Percentiles rank a stretch among this genome's conserved stretches.
Evolutionary conservation across 345 rosid species (phyloP).

Genomic region (Clausena lansium): DNA sequence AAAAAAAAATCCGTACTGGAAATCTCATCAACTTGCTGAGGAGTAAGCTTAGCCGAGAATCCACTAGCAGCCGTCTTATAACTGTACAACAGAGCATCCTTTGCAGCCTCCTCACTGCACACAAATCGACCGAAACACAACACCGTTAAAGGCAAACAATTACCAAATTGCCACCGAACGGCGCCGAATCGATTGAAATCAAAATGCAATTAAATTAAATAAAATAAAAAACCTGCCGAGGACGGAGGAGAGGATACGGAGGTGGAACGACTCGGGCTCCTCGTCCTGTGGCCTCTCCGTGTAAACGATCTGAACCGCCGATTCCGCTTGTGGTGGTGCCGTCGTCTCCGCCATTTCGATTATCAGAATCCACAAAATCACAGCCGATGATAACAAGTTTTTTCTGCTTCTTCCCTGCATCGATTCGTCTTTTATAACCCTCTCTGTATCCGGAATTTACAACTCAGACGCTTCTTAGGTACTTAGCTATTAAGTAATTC

Average conservation of each 20-base stretch:
- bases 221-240: constrained; percentile 65
- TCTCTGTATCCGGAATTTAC: not conserved
- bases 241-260: constrained; percentile 74
- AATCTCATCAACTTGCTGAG: constrained; percentile 67
- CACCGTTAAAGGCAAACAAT: not conserved
- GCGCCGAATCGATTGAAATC: not conserved
- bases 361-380: constrained; percentile 14
- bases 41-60: constrained; percentile 89
- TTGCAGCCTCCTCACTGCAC: constrained; percentile 77
- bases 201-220: not conserved
- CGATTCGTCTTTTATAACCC: not conserved
- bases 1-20: constrained; percentile 18
- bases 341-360: constrained; percentile 43
- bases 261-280: constrained; percentile 62
- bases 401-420: not conserved
- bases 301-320: constrained; percentile 72
- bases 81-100: constrained; percentile 69
- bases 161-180: not conserved
- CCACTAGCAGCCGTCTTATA: constrained; percentile 87
- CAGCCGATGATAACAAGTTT: not conserved
- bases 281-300: constrained; percentile 65
- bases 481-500: not conserved
- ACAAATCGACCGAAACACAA: not conserved
- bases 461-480: not conserved
- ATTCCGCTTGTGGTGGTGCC: constrained; percentile 2